Evolutionary conservation across 2,329 filamentous ascomycete species (phyloP), one percentile per base, ranked within the genome.

Genomic region (Fusarium sp.): DNA sequence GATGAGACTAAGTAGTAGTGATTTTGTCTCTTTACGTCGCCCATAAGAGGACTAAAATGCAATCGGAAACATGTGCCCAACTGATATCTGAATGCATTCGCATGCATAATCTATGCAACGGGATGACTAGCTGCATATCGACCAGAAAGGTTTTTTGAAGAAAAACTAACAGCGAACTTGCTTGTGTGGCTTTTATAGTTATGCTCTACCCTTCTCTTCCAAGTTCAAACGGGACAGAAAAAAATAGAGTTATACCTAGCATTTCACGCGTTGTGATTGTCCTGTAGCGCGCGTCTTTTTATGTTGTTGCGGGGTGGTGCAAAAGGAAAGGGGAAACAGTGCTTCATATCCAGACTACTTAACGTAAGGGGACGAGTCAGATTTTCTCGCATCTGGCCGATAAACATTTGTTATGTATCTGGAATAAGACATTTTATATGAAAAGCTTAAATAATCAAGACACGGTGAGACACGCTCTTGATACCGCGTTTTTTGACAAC

Each of bases 221-320:
- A 55, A 39, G 32, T 32, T 38, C 22, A 24, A 58, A 32, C 35
- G 54, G 50, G 50, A 22, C 50, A 36, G 22, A 53, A 32, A 32
- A 41, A 55, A 58, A 62, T 59, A 70, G 55, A 70, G 65, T 70
- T 66, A 45, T 69, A 70, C 48, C 50, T 67, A 42, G 64, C 18
- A 60, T 55, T 42, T 41, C 59, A 72, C 68, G 68, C 76, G 71
- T 74, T 74, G 42, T 59, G 48, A 59, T 60, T 73, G 56, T 28
- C 26, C 42, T 55, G 45, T 64, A 28, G 51, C 69, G 69, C 75
- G 76, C 70, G 71, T 78, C 67, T 39, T 75, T 66, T 70, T 57
- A 56, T 47, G 59, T 42, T 61, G 56, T 75, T 78, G 75, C 69
- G 75, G 76, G 75, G 75, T 70, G 54, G 66, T 67, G 56, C 51